A percentile compares a stretch with the other conserved stretches of the same genome.
phyloP scores from a whole-genome alignment of 345 rosid species.

The Citrus australasica region DNA sequence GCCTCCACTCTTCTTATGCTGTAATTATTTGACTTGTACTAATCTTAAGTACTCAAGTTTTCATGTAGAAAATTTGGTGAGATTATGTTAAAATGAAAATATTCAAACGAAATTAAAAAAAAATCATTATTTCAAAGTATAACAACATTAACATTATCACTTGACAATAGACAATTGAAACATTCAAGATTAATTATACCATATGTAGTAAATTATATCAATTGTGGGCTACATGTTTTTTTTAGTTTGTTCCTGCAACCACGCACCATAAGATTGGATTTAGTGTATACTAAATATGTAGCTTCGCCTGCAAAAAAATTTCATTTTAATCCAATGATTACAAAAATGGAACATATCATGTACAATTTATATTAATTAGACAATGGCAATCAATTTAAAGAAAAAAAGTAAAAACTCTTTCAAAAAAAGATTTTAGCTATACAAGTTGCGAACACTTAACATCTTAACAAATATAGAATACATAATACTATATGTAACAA shows the following conservation, averaged over 20 bases:
- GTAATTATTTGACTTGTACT: no score
- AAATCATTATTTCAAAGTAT: background rate
- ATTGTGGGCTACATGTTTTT: conserved; percentile 70
- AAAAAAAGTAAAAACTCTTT: background rate
- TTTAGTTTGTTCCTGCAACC: conserved; percentile 30
- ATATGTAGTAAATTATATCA: conserved; percentile 15
- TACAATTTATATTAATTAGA: no score
- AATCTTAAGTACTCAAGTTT: no score
- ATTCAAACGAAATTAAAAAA: background rate
- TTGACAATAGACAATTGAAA: background rate
- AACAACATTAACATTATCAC: background rate
- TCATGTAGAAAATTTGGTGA: no score
- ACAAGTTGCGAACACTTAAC: background rate
- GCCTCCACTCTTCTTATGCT: no score
- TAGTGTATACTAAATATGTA: background rate
- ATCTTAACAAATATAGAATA: background rate
- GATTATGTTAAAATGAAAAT: background rate
- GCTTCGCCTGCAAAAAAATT: background rate
- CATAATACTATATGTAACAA: background rate
- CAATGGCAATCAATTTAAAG: background rate
- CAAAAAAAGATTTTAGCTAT: background rate
- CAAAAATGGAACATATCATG: background rate
- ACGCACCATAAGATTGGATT: background rate
- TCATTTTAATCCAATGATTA: background rate
- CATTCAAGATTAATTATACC: background rate